These are phyloP conservation scores for Ocimum tenuiflorum DNA, from an alignment of 257 asterid genomes.

Conservation along the genomic window DNA sequence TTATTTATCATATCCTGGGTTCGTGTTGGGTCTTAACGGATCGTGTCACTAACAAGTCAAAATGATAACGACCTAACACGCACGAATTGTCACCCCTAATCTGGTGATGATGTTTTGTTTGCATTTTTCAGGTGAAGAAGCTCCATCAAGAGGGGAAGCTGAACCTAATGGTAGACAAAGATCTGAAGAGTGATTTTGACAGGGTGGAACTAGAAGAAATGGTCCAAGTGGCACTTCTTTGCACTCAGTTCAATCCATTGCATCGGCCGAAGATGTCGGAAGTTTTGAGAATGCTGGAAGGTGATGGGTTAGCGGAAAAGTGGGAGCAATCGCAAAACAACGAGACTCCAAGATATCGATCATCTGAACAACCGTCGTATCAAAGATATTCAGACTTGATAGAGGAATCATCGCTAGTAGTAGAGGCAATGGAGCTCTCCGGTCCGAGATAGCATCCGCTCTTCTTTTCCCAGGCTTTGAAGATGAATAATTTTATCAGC, in stretches of 20 bases:
- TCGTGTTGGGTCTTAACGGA: too few species aligned
- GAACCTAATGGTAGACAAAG: conserved; percentile 62
- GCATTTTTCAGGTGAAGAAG: conserved; percentile 74
- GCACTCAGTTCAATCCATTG: conserved; percentile 73
- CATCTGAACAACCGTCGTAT: conserved; percentile 42
- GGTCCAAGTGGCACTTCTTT: conserved; percentile 78
- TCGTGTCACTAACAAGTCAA: too few species aligned
- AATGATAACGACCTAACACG: too few species aligned
- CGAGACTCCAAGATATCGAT: conserved; percentile 47
- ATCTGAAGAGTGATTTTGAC: conserved; percentile 52
- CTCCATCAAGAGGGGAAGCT: conserved; percentile 78
- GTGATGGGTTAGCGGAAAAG: conserved; percentile 78
- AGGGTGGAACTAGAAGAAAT: conserved; percentile 65
- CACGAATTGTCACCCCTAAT: too few species aligned
- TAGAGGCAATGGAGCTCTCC: conserved; percentile 90
- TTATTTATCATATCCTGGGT: too few species aligned
- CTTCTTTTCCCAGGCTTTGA: not conserved
- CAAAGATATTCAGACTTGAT: conserved; percentile 73
- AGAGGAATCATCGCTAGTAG: conserved; percentile 71
- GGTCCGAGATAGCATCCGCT: conserved; percentile 69
- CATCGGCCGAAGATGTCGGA: conserved; percentile 89
- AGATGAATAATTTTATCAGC: not conserved
- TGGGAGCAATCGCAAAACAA: conserved; percentile 77
- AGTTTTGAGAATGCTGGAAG: conserved; percentile 91
- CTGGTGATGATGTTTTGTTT: not conserved